Percentiles rank a stretch among this genome's conserved stretches.
Evolutionary conservation across 2,329 filamentous ascomycete genomes (phyloP).

Genomic region (Alternaria angustiovoidea): DNA sequence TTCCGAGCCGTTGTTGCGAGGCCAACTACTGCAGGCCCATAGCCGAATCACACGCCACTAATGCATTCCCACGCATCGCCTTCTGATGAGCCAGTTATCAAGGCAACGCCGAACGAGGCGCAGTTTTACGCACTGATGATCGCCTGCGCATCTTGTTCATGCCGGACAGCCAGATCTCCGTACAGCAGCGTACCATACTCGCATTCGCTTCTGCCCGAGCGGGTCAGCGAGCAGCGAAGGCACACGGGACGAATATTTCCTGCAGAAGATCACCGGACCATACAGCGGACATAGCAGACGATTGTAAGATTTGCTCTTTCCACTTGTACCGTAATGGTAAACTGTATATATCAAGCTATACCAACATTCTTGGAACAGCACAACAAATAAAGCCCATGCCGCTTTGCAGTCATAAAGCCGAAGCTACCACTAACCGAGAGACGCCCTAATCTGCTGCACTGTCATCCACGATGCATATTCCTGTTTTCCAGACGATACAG

Average conservation of each 20-base stretch:
- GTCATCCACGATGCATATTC: constrained; percentile 16
- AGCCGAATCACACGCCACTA: constrained; percentile 25
- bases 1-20: constrained; percentile 22
- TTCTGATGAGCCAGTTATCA: constrained; percentile 9
- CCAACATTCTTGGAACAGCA: neutral
- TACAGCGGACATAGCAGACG: neutral
- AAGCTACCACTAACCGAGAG: constrained; percentile 11
- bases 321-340: neutral
- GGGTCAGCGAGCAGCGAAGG: neutral
- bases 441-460: constrained; percentile 7
- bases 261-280: neutral
- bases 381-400: constrained; percentile 13
- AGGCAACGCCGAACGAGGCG: constrained; percentile 12
- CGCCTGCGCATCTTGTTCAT: constrained; percentile 18
- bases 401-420: constrained; percentile 15
- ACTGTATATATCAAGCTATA: neutral
- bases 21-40: constrained; percentile 16
- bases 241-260: neutral
- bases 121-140: constrained; percentile 14
- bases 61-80: constrained; percentile 12
- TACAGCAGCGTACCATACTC: constrained; percentile 3
- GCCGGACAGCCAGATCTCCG: constrained; percentile 6
- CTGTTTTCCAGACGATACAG: constrained; percentile 10
- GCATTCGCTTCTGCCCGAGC: constrained; percentile 15
- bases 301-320: neutral